Conservation (phyloP, 225 moss, liverwort and hornwort genomes). For the Antitrichia curtipendula region DNA sequence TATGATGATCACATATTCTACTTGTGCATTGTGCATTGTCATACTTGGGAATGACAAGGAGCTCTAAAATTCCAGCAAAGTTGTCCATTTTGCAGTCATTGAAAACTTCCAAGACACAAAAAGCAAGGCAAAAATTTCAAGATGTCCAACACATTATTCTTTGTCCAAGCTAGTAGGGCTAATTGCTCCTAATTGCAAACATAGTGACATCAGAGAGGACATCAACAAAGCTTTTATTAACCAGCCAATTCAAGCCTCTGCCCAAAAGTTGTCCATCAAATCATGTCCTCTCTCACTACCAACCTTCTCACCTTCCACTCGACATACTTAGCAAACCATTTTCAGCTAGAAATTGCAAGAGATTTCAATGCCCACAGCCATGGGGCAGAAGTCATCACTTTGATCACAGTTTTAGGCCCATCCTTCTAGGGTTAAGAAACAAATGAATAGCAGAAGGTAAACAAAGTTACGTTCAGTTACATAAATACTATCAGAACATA, state of each 20-base stretch:
- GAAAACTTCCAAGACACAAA: not conserved
- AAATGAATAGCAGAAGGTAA: not conserved
- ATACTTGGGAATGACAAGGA: not conserved
- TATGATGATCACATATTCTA: not conserved
- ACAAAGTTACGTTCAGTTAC: no score
- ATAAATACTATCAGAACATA: not conserved
- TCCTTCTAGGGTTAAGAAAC: not conserved
- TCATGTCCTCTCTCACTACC: not conserved
- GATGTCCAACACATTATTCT: not conserved
- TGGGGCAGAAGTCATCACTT: not conserved
- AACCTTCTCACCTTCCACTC: not conserved
- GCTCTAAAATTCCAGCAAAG: not conserved
- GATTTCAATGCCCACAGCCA: not conserved
- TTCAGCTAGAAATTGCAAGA: not conserved
- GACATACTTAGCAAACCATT: not conserved
- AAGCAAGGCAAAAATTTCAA: not conserved
- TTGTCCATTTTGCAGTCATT: not conserved
- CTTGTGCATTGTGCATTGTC: rapidly evolving
- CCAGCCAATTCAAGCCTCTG: not conserved
- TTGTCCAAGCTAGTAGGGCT: not conserved
- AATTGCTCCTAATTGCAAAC: not conserved
- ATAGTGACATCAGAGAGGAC: no score
- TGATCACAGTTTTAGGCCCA: not conserved
- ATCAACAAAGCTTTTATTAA: not conserved
- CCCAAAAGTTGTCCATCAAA: not conserved